Evolutionary conservation across 164 flowering plant species (phyloP).

Genomic region (Tinospora cordifolia): DNA sequence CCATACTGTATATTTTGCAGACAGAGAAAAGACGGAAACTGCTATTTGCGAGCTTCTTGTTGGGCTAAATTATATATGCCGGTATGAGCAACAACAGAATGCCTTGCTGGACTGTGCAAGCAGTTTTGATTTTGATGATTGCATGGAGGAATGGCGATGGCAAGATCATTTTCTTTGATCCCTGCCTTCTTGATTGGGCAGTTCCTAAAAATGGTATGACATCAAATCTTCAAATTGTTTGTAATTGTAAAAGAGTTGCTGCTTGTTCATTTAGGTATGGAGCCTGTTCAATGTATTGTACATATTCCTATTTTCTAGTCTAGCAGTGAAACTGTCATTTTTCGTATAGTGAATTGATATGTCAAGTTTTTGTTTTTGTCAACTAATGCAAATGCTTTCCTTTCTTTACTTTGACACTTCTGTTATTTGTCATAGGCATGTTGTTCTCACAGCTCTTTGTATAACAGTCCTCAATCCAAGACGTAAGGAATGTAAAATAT

Average conservation of each 20-base stretch:
- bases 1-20: slow-evolving; percentile 88
- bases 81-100: slow-evolving; percentile 92
- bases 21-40: slow-evolving; percentile 68
- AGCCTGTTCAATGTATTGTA: slow-evolving; percentile 21
- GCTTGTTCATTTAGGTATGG: slow-evolving; percentile 24
- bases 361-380: too few relatives aligned
- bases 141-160: slow-evolving; percentile 74
- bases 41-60: slow-evolving; percentile 79
- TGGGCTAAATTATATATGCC: slow-evolving; percentile 88
- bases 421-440: too few relatives aligned
- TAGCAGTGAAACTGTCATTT: too few relatives aligned
- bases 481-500: not conserved
- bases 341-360: too few relatives aligned
- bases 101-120: slow-evolving; percentile 89
- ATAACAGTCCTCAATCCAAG: not conserved
- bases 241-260: slow-evolving; percentile 5
- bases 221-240: not conserved
- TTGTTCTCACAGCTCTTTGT: not conserved
- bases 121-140: slow-evolving; percentile 82
- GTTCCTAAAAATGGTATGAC: slow-evolving; percentile 19
- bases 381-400: too few relatives aligned
- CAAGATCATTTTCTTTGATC: slow-evolving; percentile 24
- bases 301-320: slow-evolving; percentile 5
- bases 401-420: too few relatives aligned
- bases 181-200: slow-evolving; percentile 10